Base-by-base conservation (phyloP, 164 flowering plant species). In the Echeveria elegans region DNA sequence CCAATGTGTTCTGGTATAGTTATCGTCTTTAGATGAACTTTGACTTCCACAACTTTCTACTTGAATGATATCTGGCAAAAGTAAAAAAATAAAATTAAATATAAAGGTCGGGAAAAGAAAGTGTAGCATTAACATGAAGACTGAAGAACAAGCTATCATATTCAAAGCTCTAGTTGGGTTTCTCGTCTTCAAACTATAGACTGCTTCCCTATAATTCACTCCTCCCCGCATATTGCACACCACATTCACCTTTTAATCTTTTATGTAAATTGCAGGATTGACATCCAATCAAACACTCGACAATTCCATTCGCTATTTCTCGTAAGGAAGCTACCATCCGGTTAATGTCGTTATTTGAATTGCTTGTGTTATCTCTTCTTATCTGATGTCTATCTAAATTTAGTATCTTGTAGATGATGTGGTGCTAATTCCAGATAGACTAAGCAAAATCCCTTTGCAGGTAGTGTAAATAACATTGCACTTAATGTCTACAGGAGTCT, bases 391-490 rank as follows among this genome's bases (percentile, higher is more conserved):
- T 24, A 3, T 52, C 43, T 23, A 29, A 38, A 28, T 66, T 21
- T 82, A 95, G 99, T 95, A 88, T 81, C 96, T 95, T 65, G 89
- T 95, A 31, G 90, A 89, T 69, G 94, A 92, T 72, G 96, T 89
- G 70, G 92, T 88, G 23, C 66, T 92, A 76, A 82, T 79, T 69
- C 78, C 89, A 2, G 69, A 56, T 30, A 81, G 82, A 41, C 65
- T 88, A 52, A 85, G 77, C 59, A 95, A 87, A 77, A 86, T 89
- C 32, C 79, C 95, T 2, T 50, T 75, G 66, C 97, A 95, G 97
- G 97, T 94, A 72, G 76, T 63, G 34, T 56, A 28, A 14, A 31
- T 14, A 26, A n/a, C 11, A n/a, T 24, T 28, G 31, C 36, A 19
- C 23, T 48, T 10, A n/a, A 56, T 53, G 36, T 15, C 66, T 7